phyloP scores from a whole-genome alignment of 2,329 filamentous ascomycete species.

The Aspergillus felis region DNA sequence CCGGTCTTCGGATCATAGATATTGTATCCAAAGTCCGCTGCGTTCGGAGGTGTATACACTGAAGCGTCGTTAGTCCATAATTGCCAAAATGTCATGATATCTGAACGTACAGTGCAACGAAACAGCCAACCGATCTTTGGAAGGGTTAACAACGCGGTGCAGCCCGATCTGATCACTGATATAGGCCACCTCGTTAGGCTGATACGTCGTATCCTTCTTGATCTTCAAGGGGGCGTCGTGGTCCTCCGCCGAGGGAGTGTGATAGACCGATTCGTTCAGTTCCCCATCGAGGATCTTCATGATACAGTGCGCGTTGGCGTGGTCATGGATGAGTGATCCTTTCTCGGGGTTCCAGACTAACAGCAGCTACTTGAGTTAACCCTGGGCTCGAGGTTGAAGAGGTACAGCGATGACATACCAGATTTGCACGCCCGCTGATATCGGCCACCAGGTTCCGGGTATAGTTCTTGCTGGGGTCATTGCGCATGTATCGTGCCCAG shows the following conservation, averaged over 20 bases:
- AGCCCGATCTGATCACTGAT: constrained; percentile 31
- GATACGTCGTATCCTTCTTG: constrained; percentile 21
- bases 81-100: not conserved
- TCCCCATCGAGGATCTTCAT: constrained; percentile 34
- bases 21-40: constrained; percentile 31
- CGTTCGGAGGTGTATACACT: constrained; percentile 34
- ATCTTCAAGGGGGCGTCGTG: constrained; percentile 17
- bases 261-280: constrained; percentile 26
- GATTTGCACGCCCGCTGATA: constrained; percentile 31
- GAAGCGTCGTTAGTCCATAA: not conserved
- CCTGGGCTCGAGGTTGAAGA: not conserved
- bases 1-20: constrained; percentile 19
- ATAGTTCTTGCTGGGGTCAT: constrained; percentile 31
- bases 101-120: constrained; percentile 27
- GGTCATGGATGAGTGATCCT: constrained; percentile 33
- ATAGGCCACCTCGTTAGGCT: constrained; percentile 28
- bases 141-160: constrained; percentile 29
- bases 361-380: constrained; percentile 19
- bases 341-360: constrained; percentile 35
- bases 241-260: constrained; percentile 13
- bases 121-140: constrained; percentile 23
- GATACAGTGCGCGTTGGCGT: constrained; percentile 35
- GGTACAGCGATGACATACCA: constrained; percentile 14
- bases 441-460: constrained; percentile 31
- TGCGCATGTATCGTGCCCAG: constrained; percentile 27